Conservation (phyloP, 352 stramenopile species). For the Globisporangium lucens region DNA sequence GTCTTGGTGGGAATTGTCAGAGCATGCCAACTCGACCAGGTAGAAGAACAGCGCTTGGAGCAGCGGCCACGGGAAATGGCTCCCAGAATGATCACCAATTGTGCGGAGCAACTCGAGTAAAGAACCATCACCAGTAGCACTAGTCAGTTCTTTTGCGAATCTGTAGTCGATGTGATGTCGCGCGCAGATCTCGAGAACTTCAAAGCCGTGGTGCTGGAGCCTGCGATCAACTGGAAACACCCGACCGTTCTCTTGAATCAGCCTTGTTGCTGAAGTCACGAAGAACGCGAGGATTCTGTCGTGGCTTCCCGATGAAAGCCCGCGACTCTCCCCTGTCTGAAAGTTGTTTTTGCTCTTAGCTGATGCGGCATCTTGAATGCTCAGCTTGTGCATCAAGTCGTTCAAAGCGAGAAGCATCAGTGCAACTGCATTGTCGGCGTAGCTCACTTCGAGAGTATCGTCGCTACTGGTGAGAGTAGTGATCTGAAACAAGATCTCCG, state of each 20-base stretch:
- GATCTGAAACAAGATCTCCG: conserved; percentile 6
- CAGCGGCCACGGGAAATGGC: conserved; percentile 10
- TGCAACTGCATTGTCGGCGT: neutral
- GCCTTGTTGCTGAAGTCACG: neutral
- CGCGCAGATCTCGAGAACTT: conserved; percentile 16
- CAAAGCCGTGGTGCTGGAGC: conserved; percentile 17
- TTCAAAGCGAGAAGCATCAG: conserved; percentile 14
- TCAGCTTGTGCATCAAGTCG: conserved; percentile 16
- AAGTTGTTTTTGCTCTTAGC: neutral
- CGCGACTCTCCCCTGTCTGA: neutral
- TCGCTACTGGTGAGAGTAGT: neutral
- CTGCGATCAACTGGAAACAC: neutral
- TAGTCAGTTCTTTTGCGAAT: neutral
- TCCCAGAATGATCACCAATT: conserved; percentile 5
- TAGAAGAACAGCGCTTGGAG: conserved; percentile 7
- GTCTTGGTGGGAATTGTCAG: neutral
- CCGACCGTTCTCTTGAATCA: neutral
- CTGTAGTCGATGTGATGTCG: conserved; percentile 1
- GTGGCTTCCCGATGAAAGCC: neutral
- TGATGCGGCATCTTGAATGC: neutral
- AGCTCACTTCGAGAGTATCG: neutral
- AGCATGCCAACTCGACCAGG: neutral
- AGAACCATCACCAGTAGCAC: neutral
- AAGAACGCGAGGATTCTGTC: conserved; percentile 11
- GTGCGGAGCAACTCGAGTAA: conserved; percentile 2